Base-by-base conservation (phyloP, 164 flowering plant species). In the Aristolochia californica region DNA sequence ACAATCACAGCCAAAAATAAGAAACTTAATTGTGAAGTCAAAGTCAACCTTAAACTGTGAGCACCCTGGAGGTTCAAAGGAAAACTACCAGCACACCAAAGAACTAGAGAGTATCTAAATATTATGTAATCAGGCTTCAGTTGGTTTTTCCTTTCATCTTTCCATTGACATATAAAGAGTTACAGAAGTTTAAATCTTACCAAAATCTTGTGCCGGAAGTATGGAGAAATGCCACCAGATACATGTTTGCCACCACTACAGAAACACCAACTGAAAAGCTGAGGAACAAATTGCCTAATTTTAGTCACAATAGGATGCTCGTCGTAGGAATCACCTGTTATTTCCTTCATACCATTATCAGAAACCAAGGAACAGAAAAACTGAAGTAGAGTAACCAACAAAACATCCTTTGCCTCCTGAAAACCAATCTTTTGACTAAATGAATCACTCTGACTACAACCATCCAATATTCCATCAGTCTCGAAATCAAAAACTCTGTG, bases 201-300 rank as follows among this genome's bases (percentile, higher is more conserved):
- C 96, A 91, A 48, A 38, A 83, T 65, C 74, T 91, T 91, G 72
- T 88, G 98, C 56, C 74, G 78, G 64, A 83, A 73, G 73, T 88
- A 91, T 20, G 62, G 77, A 64, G 68, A 66, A 55, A 74, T 70
- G 63, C 58, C 51, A 13, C 14, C 28, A 18, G 68, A 45, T 40
- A 51, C 57, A 61, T 13, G 40, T 53, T 56, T 57, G 60, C 60
- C 68, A 56, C 61, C 65, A 67, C 70, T 59, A 43, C 62, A 53
- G 55, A 77, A 80, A 66, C 90, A 79, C 81, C 90, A 83, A 48
- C 27, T 15, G 14, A 75, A 54, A 60, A 91, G 61, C 68, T 55
- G 70, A 4, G 95, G 90, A 48, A 84, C 60, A 56, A 86, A 72
- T 28, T 61, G 56, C 63, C 43, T 72, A 50, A 77, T 70, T 57